Conservation (phyloP, 495 filamentous ascomycete species). For the Haplographium delicatum region DNA sequence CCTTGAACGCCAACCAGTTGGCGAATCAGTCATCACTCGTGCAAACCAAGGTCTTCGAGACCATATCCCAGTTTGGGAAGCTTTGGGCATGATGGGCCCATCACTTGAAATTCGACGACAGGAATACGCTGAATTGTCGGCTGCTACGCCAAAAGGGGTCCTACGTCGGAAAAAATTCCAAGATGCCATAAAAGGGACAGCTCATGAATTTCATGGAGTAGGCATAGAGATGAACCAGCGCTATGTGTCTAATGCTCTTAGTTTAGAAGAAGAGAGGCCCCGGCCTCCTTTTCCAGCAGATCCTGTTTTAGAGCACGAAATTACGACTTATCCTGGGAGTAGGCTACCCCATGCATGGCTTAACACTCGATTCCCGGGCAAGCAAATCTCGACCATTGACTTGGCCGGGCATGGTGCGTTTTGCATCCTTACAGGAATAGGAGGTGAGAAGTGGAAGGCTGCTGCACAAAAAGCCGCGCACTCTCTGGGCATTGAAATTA, state of each 20-base stretch:
- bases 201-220: constrained; percentile 43
- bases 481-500: constrained; percentile 35
- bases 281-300: constrained; percentile 22
- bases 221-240: constrained; percentile 49
- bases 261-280: constrained; percentile 34
- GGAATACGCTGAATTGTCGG: constrained; percentile 30
- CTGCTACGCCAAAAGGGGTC: constrained; percentile 30
- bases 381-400: constrained; percentile 45
- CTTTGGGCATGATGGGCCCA: constrained; percentile 36
- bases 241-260: constrained; percentile 34
- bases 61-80: constrained; percentile 38
- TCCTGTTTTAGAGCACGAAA: constrained; percentile 32
- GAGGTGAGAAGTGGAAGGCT: constrained; percentile 44
- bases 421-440: constrained; percentile 42
- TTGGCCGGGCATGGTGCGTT: constrained; percentile 46
- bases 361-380: constrained; percentile 34
- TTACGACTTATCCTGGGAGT: constrained; percentile 45
- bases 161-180: constrained; percentile 31
- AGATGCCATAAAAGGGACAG: constrained; percentile 34
- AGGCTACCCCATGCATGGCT: constrained; percentile 52
- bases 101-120: constrained; percentile 28
- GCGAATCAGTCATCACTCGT: constrained; percentile 37
- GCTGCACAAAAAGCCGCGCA: constrained; percentile 32
- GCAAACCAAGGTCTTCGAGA: constrained; percentile 45
- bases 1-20: constrained; percentile 46